These are phyloP conservation scores for Solanum peruvianum DNA, from an alignment of 257 asterid species.

Conservation along the genomic window DNA sequence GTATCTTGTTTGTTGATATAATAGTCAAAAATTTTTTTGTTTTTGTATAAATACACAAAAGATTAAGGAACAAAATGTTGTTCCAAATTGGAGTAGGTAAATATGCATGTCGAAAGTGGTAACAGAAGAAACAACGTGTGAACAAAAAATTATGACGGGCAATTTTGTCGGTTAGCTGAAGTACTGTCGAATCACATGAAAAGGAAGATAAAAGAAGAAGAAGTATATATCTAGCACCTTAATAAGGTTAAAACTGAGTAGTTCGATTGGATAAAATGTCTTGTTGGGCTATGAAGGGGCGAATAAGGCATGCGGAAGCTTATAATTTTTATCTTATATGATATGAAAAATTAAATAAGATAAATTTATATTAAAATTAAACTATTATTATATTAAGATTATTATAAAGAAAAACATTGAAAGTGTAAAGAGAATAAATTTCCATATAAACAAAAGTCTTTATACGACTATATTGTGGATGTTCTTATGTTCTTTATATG, in stretches of 20 bases:
- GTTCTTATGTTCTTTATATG: no score
- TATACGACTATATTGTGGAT: no score
- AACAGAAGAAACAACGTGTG: background rate
- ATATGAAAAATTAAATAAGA: no score
- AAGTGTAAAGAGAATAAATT: no score
- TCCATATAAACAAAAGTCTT: no score
- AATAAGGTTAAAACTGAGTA: background rate
- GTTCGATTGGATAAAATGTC: background rate
- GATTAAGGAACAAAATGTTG: background rate
- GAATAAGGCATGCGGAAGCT: no score
- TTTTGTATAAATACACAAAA: background rate
- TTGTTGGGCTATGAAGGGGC: no score
- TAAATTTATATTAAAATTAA: no score
- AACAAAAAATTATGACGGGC: background rate
- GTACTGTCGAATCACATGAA: background rate
- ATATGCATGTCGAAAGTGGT: background rate
- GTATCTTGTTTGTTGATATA: background rate
- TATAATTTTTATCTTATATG: no score
- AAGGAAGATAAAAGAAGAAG: background rate
- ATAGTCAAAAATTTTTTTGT: background rate
- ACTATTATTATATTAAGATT: no score
- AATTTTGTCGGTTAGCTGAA: background rate
- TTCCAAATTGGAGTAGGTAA: background rate
- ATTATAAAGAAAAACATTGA: no score
- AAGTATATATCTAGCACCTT: background rate